Evolutionary conservation across 495 filamentous ascomycete genomes (phyloP), one percentile per base, ranked within the genome.

Genomic region (Bryoglossum gracile): DNA sequence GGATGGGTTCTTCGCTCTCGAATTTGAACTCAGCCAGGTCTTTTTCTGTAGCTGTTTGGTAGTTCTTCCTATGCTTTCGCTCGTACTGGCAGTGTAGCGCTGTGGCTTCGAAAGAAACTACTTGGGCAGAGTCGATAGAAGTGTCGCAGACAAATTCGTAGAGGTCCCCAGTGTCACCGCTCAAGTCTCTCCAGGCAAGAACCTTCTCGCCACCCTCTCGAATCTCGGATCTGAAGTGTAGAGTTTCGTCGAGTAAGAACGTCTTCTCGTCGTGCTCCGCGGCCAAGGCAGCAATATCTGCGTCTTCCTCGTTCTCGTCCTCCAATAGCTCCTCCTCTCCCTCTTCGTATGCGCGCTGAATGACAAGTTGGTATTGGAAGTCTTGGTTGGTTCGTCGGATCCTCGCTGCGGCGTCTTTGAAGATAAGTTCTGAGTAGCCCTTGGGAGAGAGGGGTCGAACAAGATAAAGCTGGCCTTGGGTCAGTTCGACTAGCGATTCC

Each of bases 341-440:
- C 67, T 98, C 92, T 65, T 98, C 92, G 72, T 89, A 97, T 47
- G 89, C 94, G 47, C 92, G 76, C 62, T 96, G 94, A 17, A 98
- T 77, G 42, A 97, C 91, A 28, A 98, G 83, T 63, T 97, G 92
- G 62, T 97, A 98, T 58, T 98, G 90, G 58, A 84, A 97, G 22
- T 94, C 87, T 64, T 94, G 89, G 2, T 84, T 89, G 8, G 94
- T 96, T 18, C 87, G 82, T 51, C 92, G 83, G 57, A 98, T 95
- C 28, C 83, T 83, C 18, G 90, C 89, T 24, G 83, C 87, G 25
- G 88, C 83, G 82, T 98, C 92, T 61, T 94, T 96, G 78, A 95
- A 98, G 66, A 98, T 94, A 57, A 96, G 86, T 65, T 98, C 94
- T 0, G 89, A 95, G 59, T 95, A 95, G 50, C 92, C 92, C 66